Conservation (phyloP, 2,329 filamentous ascomycete species). For the Phialophora expanda region DNA sequence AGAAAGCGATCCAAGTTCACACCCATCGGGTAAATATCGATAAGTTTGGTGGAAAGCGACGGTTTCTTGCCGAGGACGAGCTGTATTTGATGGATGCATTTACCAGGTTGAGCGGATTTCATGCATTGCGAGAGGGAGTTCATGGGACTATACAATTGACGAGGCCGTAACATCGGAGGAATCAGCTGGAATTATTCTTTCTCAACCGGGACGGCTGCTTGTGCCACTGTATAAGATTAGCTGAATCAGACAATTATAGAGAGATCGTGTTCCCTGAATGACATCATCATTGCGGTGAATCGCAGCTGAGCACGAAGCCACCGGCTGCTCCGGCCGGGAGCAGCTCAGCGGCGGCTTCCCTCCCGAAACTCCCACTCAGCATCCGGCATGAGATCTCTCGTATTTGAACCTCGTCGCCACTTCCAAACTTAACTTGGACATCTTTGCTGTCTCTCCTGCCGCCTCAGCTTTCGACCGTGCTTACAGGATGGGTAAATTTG, state of each 20-base stretch:
- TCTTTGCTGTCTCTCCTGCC: neutral
- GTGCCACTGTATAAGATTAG: neutral
- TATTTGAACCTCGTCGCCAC: neutral
- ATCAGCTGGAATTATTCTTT: neutral
- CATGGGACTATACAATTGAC: neutral
- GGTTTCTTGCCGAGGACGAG: neutral
- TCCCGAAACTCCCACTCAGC: neutral
- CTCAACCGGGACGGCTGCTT: neutral
- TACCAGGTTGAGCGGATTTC: neutral
- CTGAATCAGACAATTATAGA: too few relatives aligned
- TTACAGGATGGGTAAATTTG: neutral
- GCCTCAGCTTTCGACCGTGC: too few relatives aligned
- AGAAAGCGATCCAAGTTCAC: conserved; percentile 51
- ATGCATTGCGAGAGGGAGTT: conserved; percentile 1
- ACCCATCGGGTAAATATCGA: conserved; percentile 20
- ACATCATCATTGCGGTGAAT: too few relatives aligned
- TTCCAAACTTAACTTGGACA: conserved; percentile 13
- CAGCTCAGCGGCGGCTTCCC: neutral
- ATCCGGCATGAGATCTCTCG: neutral
- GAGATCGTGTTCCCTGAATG: too few relatives aligned
- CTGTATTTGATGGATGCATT: neutral
- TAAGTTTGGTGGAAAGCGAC: neutral
- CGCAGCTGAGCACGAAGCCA: too few relatives aligned
- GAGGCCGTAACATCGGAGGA: neutral
- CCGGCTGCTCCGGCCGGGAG: too few relatives aligned